phyloP scores from a whole-genome alignment of 495 filamentous ascomycete species.

The Jackrogersella minutella region DNA sequence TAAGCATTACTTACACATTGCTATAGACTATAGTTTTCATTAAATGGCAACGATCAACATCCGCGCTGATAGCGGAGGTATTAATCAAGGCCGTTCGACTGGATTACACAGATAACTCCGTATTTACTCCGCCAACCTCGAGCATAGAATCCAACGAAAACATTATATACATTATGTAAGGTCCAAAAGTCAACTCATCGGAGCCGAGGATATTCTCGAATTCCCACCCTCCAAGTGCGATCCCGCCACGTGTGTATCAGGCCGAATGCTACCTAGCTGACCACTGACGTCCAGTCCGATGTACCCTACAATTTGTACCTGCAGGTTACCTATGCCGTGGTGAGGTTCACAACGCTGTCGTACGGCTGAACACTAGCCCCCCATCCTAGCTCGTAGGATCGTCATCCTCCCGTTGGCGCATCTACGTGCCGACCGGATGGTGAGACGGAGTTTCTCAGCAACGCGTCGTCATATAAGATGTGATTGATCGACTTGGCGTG shows the following conservation, averaged over 20 bases:
- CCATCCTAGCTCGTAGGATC: background rate
- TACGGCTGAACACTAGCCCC: background rate
- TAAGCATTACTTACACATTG: too few relatives aligned
- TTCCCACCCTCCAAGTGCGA: too few relatives aligned
- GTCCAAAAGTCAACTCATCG: background rate
- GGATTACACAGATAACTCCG: slow-evolving; percentile 24
- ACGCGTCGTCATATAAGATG: background rate
- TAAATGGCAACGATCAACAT: too few relatives aligned
- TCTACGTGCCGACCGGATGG: background rate
- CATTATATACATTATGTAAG: background rate
- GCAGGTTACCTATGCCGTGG: background rate
- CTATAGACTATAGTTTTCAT: too few relatives aligned
- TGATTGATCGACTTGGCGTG: background rate
- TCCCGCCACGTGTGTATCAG: background rate
- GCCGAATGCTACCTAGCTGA: background rate
- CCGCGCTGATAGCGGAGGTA: too few relatives aligned
- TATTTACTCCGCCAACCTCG: slow-evolving; percentile 15
- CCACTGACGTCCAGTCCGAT: background rate
- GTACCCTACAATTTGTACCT: background rate
- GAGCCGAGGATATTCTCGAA: too few relatives aligned
- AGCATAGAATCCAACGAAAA: background rate
- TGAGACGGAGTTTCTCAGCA: slow-evolving; percentile 21
- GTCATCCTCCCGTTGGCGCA: background rate
- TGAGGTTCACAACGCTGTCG: background rate
- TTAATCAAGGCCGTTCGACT: background rate